Evolutionary conservation across 495 filamentous ascomycete genomes (phyloP).

Genomic region (Hypoxylon perforatum): DNA sequence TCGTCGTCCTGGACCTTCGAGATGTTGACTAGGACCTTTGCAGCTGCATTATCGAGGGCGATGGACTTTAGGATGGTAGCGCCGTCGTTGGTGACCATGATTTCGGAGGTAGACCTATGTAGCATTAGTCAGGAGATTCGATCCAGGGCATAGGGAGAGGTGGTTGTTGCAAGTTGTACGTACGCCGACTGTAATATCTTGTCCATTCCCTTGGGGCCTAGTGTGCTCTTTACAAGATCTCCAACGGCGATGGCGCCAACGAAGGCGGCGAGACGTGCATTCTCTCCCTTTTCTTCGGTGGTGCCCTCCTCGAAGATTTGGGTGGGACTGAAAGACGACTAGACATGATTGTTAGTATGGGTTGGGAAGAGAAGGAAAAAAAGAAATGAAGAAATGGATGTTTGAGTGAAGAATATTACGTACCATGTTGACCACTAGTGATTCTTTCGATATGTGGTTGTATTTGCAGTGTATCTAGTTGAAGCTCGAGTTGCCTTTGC

Average conservation of each 20-base stretch:
- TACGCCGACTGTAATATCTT: conserved; percentile 99
- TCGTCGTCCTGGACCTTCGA: conserved; percentile 99
- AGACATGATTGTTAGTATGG: conserved; percentile 17
- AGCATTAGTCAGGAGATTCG: conserved; percentile 26
- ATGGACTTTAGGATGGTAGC: conserved; percentile 98
- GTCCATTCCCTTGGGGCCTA: conserved; percentile 99
- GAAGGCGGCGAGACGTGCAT: conserved; percentile 96
- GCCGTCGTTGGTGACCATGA: conserved; percentile 98
- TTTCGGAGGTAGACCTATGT: conserved; percentile 88
- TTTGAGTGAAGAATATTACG: background rate
- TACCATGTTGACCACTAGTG: conserved; percentile 38
- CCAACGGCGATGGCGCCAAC: conserved; percentile 98
- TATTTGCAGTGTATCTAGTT: conserved; percentile 18
- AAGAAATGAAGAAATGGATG: conserved; percentile 1
- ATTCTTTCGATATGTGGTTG: background rate
- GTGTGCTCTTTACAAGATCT: conserved; percentile 94
- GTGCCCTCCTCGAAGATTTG: conserved; percentile 99
- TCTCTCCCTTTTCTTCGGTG: conserved; percentile 98
- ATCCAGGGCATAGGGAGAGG: conserved; percentile 4
- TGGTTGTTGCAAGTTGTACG: conserved; percentile 42
- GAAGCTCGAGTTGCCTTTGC: conserved; percentile 14
- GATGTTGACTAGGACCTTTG: conserved; percentile 97
- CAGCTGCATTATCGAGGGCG: conserved; percentile 97
- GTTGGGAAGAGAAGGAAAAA: background rate
- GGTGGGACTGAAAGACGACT: conserved; percentile 81